Percentiles rank a stretch among this genome's conserved stretches.
Conservation (phyloP, 1,284 basidiomycete species). For the Caloboletus inedulis region DNA sequence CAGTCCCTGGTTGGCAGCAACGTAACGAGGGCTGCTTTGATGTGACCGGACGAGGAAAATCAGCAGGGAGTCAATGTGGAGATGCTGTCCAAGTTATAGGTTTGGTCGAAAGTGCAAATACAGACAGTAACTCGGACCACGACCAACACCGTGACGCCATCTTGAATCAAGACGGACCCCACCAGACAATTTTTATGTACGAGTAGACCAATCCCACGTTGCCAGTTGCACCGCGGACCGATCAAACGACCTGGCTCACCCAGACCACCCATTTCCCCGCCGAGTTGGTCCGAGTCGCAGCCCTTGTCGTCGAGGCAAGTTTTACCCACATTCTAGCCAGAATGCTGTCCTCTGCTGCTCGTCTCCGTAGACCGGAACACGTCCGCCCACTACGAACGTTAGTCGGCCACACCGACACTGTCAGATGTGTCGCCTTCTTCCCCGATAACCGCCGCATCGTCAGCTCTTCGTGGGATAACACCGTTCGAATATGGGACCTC, state of each 20-base stretch:
- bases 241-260: not conserved
- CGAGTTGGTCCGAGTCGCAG: not conserved
- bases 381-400: slow-evolving; percentile 28
- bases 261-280: not conserved
- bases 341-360: slow-evolving; percentile 27
- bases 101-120: no score
- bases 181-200: not conserved
- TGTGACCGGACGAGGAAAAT: not conserved
- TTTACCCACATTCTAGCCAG: not conserved
- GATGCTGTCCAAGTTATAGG: no score
- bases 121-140: no score
- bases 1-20: not conserved
- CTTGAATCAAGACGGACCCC: no score
- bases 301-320: not conserved
- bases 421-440: slow-evolving; percentile 32
- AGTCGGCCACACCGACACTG: slow-evolving; percentile 27
- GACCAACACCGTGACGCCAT: no score
- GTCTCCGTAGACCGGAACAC: slow-evolving; percentile 27
- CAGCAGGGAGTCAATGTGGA: no score
- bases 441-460: slow-evolving; percentile 27
- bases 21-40: not conserved
- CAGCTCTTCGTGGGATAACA: slow-evolving; percentile 31
- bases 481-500: slow-evolving; percentile 32
- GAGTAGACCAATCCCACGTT: not conserved
- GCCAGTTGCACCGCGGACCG: not conserved